A percentile compares a stretch with the other conserved stretches of the same genome.
These are phyloP conservation scores for Boletus sp. DNA, from an alignment of 1,284 basidiomycete species.

Conservation along the genomic window DNA sequence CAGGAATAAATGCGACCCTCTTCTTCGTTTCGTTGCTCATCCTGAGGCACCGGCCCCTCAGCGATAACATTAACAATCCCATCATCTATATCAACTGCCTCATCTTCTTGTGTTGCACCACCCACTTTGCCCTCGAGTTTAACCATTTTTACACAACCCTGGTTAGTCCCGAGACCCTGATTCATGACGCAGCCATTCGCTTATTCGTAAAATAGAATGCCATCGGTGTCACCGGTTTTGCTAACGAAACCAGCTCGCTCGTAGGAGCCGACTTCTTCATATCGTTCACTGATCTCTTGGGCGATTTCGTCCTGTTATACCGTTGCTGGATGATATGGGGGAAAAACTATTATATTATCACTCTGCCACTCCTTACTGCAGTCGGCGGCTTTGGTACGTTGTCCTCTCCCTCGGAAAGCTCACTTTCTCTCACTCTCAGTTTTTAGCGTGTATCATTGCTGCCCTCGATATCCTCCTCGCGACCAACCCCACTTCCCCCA, in stretches of 20 bases:
- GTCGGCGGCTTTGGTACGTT: constrained; percentile 33
- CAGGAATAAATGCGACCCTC: constrained; percentile 27
- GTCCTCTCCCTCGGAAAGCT: background rate
- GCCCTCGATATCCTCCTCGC: constrained; percentile 23
- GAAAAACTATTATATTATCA: constrained; percentile 28
- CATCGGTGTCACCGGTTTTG: constrained; percentile 24
- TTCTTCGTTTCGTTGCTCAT: constrained; percentile 27
- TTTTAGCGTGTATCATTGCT: constrained; percentile 28
- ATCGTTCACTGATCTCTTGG: constrained; percentile 37
- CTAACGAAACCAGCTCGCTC: constrained; percentile 32
- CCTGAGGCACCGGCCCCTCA: constrained; percentile 14
- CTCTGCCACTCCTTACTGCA: constrained; percentile 33
- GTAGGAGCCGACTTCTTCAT: constrained; percentile 33
- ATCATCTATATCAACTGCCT: constrained; percentile 27
- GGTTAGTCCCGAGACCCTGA: constrained; percentile 21
- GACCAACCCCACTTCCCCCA: constrained; percentile 25
- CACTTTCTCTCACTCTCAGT: background rate
- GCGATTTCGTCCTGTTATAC: constrained; percentile 37
- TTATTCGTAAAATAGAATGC: constrained; percentile 9
- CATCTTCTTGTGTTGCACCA: constrained; percentile 35
- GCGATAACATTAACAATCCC: constrained; percentile 17
- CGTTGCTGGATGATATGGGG: constrained; percentile 40
- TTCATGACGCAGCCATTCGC: constrained; percentile 1
- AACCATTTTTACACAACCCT: constrained; percentile 34
- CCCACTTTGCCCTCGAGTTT: constrained; percentile 38